Conservation (phyloP, 441 rosid genomes). For the Erodium chrysanthum region DNA sequence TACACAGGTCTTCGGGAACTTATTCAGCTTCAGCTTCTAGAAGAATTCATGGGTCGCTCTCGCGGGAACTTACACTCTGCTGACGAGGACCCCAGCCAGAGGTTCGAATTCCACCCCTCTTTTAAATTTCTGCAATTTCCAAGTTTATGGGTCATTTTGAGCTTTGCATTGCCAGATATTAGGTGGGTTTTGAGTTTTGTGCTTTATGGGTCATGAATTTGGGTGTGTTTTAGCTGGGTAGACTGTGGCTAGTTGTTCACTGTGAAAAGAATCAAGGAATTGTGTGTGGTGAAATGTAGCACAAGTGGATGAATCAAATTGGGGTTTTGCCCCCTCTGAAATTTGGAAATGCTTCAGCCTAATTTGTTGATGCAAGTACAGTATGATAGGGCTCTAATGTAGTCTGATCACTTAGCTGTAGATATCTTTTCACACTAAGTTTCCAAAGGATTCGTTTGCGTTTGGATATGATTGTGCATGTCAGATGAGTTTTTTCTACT, state of each 20-base stretch:
- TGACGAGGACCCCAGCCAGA: slow-evolving; percentile 87
- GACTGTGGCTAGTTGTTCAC: neutral
- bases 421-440: neutral
- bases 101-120: slow-evolving; percentile 32
- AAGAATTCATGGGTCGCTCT: slow-evolving; percentile 68
- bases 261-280: neutral
- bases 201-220: neutral
- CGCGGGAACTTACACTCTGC: slow-evolving; percentile 75
- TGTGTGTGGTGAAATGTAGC: neutral
- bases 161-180: slow-evolving; percentile 5
- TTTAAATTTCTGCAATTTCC: neutral
- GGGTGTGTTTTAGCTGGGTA: neutral
- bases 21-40: slow-evolving; percentile 13
- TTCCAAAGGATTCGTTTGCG: neutral
- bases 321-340: neutral
- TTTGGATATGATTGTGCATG: neutral
- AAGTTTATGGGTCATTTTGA: neutral
- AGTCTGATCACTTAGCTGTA: neutral
- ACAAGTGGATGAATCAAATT: neutral
- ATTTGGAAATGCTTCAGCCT: neutral
- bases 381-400: neutral
- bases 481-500: neutral
- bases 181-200: neutral
- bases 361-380: neutral
- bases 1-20: slow-evolving; percentile 20